A percentile compares a stretch with the other conserved stretches of the same genome.
Conservation (phyloP, 2,329 filamentous ascomycete species). For the Calonectria montana region DNA sequence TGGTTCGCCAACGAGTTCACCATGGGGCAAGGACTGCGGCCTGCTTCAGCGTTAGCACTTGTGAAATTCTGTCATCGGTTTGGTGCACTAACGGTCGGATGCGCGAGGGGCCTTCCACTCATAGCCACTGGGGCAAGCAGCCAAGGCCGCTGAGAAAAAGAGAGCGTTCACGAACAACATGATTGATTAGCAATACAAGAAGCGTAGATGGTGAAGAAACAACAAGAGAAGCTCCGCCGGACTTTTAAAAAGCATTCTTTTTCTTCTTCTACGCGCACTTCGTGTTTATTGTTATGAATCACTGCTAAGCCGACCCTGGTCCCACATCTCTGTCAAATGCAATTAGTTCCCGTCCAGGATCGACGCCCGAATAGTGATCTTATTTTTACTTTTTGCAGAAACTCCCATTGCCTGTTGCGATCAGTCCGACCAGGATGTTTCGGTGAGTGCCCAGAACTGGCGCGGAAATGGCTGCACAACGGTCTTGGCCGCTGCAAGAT, state of each 20-base stretch:
- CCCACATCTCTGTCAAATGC: background rate
- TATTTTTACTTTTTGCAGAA: background rate
- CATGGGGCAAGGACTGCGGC: constrained; percentile 19
- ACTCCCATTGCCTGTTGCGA: background rate
- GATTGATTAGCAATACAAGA: background rate
- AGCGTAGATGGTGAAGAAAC: background rate
- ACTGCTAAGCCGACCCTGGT: background rate
- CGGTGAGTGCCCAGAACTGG: background rate
- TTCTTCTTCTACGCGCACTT: background rate
- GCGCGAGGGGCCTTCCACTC: constrained; percentile 29
- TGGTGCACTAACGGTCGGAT: constrained; percentile 27
- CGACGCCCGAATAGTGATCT: constrained; percentile 3
- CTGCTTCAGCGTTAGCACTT: constrained; percentile 17
- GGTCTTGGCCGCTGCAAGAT: constrained; percentile 1
- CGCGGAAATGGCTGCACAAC: constrained; percentile 22
- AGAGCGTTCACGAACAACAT: constrained; percentile 34
- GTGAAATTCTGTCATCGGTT: background rate
- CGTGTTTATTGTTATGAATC: background rate
- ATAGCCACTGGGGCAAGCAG: constrained; percentile 28
- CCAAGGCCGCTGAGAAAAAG: constrained; percentile 24
- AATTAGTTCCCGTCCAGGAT: background rate
- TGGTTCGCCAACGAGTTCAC: constrained; percentile 19
- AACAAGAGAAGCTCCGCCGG: background rate
- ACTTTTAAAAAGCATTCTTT: constrained; percentile 9
- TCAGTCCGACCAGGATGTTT: background rate